These are phyloP conservation scores for Phaeosphaeriaceae sp. DNA, from an alignment of 2,329 filamentous ascomycete species.

Conservation along the genomic window DNA sequence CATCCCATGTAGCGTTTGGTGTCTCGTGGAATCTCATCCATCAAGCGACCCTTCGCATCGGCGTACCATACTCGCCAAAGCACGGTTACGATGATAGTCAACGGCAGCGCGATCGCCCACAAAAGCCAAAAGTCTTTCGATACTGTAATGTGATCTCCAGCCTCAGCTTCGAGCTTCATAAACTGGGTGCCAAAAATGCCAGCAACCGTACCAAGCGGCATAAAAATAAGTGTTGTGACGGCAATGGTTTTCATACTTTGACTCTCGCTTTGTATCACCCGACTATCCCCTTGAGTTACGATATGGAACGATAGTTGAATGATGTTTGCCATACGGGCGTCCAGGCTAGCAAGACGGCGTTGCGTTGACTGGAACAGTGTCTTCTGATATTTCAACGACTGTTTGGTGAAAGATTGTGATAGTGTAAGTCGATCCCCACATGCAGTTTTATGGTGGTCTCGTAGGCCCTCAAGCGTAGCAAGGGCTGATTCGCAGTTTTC, in stretches of 20 bases:
- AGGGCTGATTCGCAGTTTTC: constrained; percentile 44
- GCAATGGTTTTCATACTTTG: constrained; percentile 56
- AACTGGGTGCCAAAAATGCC: constrained; percentile 40
- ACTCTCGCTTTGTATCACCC: constrained; percentile 46
- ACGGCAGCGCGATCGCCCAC: constrained; percentile 33
- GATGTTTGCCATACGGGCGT: constrained; percentile 48
- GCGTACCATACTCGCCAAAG: constrained; percentile 35
- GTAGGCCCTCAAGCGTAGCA: constrained; percentile 33
- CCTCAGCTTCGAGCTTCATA: constrained; percentile 29
- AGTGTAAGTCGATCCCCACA: constrained; percentile 7
- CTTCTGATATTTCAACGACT: constrained; percentile 37
- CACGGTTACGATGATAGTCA: constrained; percentile 27
- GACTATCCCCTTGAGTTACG: constrained; percentile 49
- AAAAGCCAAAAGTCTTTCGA: constrained; percentile 41
- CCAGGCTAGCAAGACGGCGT: constrained; percentile 42
- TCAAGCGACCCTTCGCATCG: constrained; percentile 18
- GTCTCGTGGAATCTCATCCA: constrained; percentile 10
- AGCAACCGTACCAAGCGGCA: constrained; percentile 48
- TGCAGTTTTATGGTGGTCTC: constrained; percentile 21
- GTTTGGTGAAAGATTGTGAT: constrained; percentile 17
- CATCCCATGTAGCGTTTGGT: constrained; percentile 23
- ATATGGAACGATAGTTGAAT: constrained; percentile 50
- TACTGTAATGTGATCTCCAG: constrained; percentile 25
- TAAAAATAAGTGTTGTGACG: constrained; percentile 52
- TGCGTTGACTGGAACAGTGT: constrained; percentile 44